A percentile compares a stretch with the other conserved stretches of the same genome.
These are phyloP conservation scores for Ganoderma multipileum DNA, from an alignment of 1,284 basidiomycete species.

Conservation along the genomic window DNA sequence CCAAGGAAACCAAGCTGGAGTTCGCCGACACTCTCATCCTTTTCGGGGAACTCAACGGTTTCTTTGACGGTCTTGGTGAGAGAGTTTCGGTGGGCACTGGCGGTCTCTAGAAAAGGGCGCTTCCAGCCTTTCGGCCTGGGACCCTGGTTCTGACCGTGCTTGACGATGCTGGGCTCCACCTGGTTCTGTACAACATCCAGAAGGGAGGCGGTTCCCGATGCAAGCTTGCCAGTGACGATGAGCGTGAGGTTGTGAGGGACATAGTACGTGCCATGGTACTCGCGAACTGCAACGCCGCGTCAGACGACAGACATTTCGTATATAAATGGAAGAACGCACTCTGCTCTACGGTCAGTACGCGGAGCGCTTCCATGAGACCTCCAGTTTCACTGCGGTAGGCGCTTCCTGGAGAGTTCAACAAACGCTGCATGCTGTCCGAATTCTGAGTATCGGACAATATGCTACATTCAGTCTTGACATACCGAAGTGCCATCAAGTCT, in stretches of 20 bases:
- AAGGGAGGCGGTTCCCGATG: constrained; percentile 71
- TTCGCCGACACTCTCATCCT: constrained; percentile 96
- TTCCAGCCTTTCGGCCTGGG: constrained; percentile 84
- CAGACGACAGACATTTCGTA: constrained; percentile 7
- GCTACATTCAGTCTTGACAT: constrained; percentile 27
- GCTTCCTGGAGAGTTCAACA: constrained; percentile 83
- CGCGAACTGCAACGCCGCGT: constrained; percentile 64
- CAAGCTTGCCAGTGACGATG: constrained; percentile 83
- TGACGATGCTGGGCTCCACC: constrained; percentile 83
- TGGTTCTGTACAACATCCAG: constrained; percentile 81
- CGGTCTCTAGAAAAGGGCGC: constrained; percentile 92
- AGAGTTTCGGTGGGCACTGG: constrained; percentile 69
- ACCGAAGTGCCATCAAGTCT: constrained; percentile 91
- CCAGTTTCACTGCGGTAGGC: constrained; percentile 98
- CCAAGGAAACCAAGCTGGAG: constrained; percentile 84
- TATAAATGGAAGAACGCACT: constrained; percentile 56
- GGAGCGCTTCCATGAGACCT: constrained; percentile 91
- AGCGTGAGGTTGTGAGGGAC: constrained; percentile 94
- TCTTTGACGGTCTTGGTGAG: constrained; percentile 64
- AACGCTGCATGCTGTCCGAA: constrained; percentile 72
- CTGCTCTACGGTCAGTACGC: constrained; percentile 88
- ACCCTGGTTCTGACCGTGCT: constrained; percentile 74
- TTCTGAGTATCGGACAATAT: constrained; percentile 5
- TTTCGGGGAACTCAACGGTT: constrained; percentile 94
- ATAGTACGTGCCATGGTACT: constrained; percentile 93